Evolutionary conservation across 2,329 filamentous ascomycete genomes (phyloP), one percentile per base, ranked within the genome.

Genomic region (Penicillium sp.): DNA sequence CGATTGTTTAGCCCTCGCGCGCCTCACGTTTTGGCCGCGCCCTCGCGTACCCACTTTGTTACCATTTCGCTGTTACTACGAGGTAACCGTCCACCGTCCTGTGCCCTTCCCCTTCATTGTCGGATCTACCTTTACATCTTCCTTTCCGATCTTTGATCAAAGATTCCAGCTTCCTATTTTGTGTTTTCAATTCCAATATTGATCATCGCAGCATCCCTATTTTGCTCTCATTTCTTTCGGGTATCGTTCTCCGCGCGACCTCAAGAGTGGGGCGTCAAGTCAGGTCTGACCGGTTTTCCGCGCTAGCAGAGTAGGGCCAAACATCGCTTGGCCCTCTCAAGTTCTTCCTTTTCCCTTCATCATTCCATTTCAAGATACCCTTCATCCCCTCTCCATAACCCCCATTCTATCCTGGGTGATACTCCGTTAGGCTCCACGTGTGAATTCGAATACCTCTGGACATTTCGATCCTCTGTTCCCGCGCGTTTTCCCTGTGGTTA

Each of bases 281-380:
- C 62, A 60, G 60, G 54, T 65, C 65, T 60, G 63, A 60, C 53
- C 61, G 61, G 59, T 64, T 67, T 70, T 70, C 65, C 69, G 66
- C 71, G 71, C 71, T 73, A 74, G 45, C 54, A 65, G 60, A 64
- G 53, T 68, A 71, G 68, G 68, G 69, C 70, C 71, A 73, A 73
- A 73, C 69, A 73, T 70, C 65, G 57, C 64, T 69, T 68, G 69
- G 67, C 69, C 64, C 66, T 69, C 65, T 68, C 63, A 64, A 67
- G 56, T 67, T 68, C 59, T 61, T 63, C 64, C 59, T 65, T 65
- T 64, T 65, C 62, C 61, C 64, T 64, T 57, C 60, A 54, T 53
- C 60, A 58, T 59, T 66, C 64, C 60, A 61, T 53, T 61, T 62
- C 63, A 55, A 64, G 62, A 61, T 61, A 55, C 57, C 60, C 57